Evolutionary conservation across 768 basidiomycete genomes (phyloP), one percentile per base, ranked within the genome.

Genomic region (Suillus ampliporus): DNA sequence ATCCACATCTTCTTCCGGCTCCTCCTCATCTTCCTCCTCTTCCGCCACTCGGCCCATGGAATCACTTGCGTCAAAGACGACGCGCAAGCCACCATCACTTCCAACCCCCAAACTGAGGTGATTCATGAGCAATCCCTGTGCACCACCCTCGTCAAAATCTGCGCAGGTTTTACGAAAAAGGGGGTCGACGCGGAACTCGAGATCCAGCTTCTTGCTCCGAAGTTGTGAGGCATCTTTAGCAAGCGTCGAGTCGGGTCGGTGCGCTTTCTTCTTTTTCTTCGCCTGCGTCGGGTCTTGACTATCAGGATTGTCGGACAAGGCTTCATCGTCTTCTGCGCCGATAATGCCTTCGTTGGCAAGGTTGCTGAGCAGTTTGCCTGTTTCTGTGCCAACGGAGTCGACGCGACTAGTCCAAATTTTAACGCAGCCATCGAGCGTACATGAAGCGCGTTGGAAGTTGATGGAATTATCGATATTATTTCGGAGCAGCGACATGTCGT

Each of bases 331-430:
- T n/a, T 82, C 84, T 28, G 83, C 86, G 19, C 81, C 83, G 35
- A 82, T 83, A 56, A 83, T 80, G 19, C 88, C 89, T 61, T 86
- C 87, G 43, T 83, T 85, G 1, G 86, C 84, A 28, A 99, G 86
- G 71, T 98, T 98, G 69, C 89, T 94, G 61, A 98, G 82, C 14
- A 99, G 84, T 74, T 97, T 98, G 31, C 95, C 95, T 0, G 96
- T 98, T 76, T 99, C 97, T 1, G 94, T 97, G 26, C 94, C 94
- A 40, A 99, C 95, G 64, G 91, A 93, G 75, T 99, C 97, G 44
- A 99, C 97, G 51, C 97, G 90, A 68, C 91, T 94, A 8, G 96
- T 99, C 95, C 96, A 99, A 65, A 99, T 98, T 79, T 99, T 99
- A 75, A 99, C 95, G 75, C 97, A 99, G 3, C 97, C 97, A 63